Evolutionary conservation across 768 basidiomycete species (phyloP), one percentile per base, ranked within the genome.

Genomic region (Serendipita sp.): DNA sequence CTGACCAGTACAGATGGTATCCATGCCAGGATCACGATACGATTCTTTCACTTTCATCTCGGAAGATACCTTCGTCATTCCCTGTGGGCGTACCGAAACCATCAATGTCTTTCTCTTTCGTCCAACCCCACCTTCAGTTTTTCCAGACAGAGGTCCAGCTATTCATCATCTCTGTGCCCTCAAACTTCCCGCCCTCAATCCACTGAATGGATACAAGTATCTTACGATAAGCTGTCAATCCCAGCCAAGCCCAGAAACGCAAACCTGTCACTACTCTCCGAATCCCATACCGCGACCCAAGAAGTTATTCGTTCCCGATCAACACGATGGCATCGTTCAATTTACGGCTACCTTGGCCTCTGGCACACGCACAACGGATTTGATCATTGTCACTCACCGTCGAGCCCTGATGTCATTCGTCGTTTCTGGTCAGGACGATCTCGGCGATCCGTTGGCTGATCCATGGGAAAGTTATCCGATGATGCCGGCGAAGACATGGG

Each of bases 111-210:
- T 60, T 30, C 56, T 60, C 56, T 60, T 60, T 30, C 56, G 56
- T 35, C 56, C 56, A 3, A 60, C 56, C 16, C 56, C 56, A 4
- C 56, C 56, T 30, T 10, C 56, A 23, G 56, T 11, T 36, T 8
- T 23, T 35, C 56, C 56, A 28, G 56, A 60, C 56, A 3, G 56
- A 28, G 56, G 56, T n/a, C 56, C 56, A 60, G 18, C 56, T 8
- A 60, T 60, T n/a, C 56, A 60, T 36, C 56, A 60, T 38, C 56
- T 60, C 35, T 60, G 56, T 18, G 56, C 56, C 13, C 56, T 60
- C 56, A 60, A 60, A 34, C 30, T 60, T 8, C 56, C 56, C 34
- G 56, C 56, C 8, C 56, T 60, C 1, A 60, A 60, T 35, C 56
- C 56, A 5, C 2, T n/a, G 10, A 60, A 23, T 30, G 56, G 56